A percentile compares a stretch with the other conserved stretches of the same genome.
phyloP scores from a whole-genome alignment of 2,329 filamentous ascomycete genomes.

The Teratosphaeria pseudoeucalypti region DNA sequence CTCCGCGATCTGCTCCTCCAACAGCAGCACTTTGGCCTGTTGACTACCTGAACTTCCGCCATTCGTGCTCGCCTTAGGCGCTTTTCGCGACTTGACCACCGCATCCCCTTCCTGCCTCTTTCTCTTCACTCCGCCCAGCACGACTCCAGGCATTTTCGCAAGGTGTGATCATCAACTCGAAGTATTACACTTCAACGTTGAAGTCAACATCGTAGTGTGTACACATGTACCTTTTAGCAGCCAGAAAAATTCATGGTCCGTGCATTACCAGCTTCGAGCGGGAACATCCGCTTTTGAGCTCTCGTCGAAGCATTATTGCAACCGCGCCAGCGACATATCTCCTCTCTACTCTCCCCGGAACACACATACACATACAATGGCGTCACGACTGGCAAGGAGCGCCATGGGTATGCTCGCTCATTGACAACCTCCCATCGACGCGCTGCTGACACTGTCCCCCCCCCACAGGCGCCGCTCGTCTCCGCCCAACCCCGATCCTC shows the following conservation, averaged over 20 bases:
- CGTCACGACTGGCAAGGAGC: constrained; percentile 92
- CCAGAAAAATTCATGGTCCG: not conserved
- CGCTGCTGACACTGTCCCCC: not conserved
- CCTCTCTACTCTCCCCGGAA: constrained; percentile 28
- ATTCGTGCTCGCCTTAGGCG: constrained; percentile 22
- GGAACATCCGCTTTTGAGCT: not conserved
- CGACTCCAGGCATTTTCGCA: constrained; percentile 26
- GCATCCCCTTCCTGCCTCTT: constrained; percentile 28
- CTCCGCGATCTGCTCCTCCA: constrained; percentile 73
- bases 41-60: constrained; percentile 31
- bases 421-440: constrained; percentile 6
- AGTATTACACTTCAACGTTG: not conserved
- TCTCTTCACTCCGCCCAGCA: constrained; percentile 29
- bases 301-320: not conserved
- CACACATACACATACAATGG: constrained; percentile 61
- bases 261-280: not conserved
- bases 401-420: constrained; percentile 65
- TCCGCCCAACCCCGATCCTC: constrained; percentile 60
- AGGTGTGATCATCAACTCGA: not conserved
- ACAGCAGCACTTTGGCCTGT: constrained; percentile 57
- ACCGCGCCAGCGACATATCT: not conserved
- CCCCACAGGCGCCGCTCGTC: constrained; percentile 58
- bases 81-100: constrained; percentile 25
- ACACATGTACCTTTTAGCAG: not conserved
- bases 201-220: not conserved